Percentiles rank a stretch among this genome's conserved stretches.
Evolutionary conservation across 208 protist species (phyloP).

Genomic region (Spongospora subterranea): DNA sequence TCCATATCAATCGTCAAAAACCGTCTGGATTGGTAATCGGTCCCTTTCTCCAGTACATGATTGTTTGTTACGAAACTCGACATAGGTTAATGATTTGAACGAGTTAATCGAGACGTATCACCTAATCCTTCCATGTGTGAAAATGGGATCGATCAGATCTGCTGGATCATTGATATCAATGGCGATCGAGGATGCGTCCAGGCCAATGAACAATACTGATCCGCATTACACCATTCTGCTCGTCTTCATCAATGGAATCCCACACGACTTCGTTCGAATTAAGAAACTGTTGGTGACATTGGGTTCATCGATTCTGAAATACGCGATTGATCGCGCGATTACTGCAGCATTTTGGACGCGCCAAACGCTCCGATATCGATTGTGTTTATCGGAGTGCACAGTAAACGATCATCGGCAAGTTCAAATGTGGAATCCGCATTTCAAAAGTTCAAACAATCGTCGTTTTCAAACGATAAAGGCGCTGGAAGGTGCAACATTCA

Average conservation of each 20-base stretch:
- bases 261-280: background rate
- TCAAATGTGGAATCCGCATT: background rate
- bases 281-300: background rate
- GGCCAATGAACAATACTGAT: background rate
- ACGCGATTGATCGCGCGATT: background rate
- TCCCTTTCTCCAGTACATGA: too few species aligned
- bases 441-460: background rate
- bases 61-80: too few species aligned
- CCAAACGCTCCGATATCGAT: background rate
- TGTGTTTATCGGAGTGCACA: background rate
- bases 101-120: background rate
- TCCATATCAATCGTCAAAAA: too few species aligned
- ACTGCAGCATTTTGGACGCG: background rate
- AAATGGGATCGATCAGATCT: background rate
- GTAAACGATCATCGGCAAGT: background rate
- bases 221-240: background rate
- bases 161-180: background rate
- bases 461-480: background rate
- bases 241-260: conserved; percentile 41
- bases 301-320: too few species aligned
- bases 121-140: background rate
- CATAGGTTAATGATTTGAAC: too few species aligned
- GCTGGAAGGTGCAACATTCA: background rate
- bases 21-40: too few species aligned
- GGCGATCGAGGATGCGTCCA: background rate